These are phyloP conservation scores for Salix viminalis DNA, from an alignment of 345 rosid species.

Conservation along the genomic window DNA sequence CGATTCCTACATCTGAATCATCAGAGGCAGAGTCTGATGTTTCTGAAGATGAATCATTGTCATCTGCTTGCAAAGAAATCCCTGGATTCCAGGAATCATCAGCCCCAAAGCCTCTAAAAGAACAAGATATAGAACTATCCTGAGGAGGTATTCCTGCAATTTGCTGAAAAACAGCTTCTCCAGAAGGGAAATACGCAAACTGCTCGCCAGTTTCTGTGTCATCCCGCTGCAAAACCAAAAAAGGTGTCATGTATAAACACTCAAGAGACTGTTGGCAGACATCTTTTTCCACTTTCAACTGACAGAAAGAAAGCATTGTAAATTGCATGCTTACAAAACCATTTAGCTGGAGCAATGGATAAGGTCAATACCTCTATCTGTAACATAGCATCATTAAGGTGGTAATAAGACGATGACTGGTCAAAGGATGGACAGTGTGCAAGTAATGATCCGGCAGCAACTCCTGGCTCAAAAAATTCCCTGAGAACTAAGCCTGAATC, in stretches of 20 bases:
- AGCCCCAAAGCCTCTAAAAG: constrained; percentile 37
- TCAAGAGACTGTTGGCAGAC: not conserved
- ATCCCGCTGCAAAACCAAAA: constrained; percentile 37
- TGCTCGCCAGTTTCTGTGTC: constrained; percentile 48
- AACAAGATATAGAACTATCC: constrained; percentile 20
- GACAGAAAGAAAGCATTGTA: not conserved
- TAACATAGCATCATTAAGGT: constrained; percentile 42
- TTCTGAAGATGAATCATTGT: constrained; percentile 36
- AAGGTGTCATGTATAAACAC: not conserved
- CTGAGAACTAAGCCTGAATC: constrained; percentile 78
- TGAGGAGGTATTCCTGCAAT: constrained; percentile 37
- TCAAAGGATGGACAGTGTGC: constrained; percentile 58
- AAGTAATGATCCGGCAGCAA: constrained; percentile 57
- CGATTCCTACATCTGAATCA: constrained; percentile 59
- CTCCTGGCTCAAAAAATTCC: constrained; percentile 71
- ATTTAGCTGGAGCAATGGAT: not conserved
- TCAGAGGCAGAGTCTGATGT: constrained; percentile 37
- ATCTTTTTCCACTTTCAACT: not conserved
- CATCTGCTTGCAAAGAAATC: constrained; percentile 38
- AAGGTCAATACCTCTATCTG: constrained; percentile 58
- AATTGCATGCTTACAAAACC: constrained; percentile 3
- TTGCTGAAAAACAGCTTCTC: constrained; percentile 47
- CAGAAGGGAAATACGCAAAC: constrained; percentile 50
- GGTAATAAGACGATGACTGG: constrained; percentile 53
- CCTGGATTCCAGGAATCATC: constrained; percentile 56